A percentile compares a stretch with the other conserved stretches of the same genome.
phyloP scores from a whole-genome alignment of 768 basidiomycete genomes.

The Suillus spraguei region DNA sequence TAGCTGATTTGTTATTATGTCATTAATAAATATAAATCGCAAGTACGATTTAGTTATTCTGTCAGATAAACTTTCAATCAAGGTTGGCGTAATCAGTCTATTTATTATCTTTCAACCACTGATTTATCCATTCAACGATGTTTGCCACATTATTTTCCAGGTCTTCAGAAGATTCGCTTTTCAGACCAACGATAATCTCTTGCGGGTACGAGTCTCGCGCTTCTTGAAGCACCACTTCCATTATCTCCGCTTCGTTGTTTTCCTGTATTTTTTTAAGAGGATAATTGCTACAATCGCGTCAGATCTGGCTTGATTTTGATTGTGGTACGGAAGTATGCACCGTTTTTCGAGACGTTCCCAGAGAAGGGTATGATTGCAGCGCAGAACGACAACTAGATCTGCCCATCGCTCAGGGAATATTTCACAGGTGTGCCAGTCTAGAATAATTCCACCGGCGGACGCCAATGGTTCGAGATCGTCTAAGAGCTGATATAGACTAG shows the following conservation, averaged over 20 bases:
- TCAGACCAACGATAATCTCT: conserved; percentile 86
- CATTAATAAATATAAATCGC: no score
- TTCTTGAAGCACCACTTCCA: conserved; percentile 89
- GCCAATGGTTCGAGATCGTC: conserved; percentile 84
- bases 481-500: conserved; percentile 55
- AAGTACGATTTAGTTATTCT: not conserved
- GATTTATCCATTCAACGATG: conserved; percentile 84
- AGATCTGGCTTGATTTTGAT: not conserved
- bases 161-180: conserved; percentile 76
- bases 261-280: conserved; percentile 94
- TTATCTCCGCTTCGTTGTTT: conserved; percentile 98
- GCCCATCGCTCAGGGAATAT: conserved; percentile 96
- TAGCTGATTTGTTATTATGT: no score
- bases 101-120: conserved; percentile 54
- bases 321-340: conserved; percentile 43
- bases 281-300: conserved; percentile 61
- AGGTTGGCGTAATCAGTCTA: not conserved
- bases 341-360: conserved; percentile 93
- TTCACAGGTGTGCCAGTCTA: conserved; percentile 96
- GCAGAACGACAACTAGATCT: conserved; percentile 91
- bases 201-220: conserved; percentile 82
- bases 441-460: conserved; percentile 73
- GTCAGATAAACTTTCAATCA: not conserved
- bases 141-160: conserved; percentile 86
- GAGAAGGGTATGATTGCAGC: conserved; percentile 82